Base-by-base conservation (phyloP, 805 yeast genomes). In the Pichia kluyveri region DNA sequence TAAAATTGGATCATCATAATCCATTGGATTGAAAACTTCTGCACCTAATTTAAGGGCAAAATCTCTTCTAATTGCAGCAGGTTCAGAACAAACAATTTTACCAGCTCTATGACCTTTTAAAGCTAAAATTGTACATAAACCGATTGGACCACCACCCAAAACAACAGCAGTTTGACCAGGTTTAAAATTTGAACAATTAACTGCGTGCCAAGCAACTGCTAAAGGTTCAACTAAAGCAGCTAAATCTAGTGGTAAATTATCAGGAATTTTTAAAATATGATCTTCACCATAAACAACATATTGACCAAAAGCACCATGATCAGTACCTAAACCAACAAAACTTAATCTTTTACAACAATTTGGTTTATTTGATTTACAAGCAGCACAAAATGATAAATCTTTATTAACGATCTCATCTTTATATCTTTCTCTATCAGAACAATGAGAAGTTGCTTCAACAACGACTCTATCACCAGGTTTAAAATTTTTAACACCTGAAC, bases 71-170 rank as follows among this genome's bases (percentile, higher is more conserved):
- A 77, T 69, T 26, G 66, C 61, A 7, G 82, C 82, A 23, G 83
- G 85, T 55, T 78, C 85, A 18, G 77, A 68, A 43, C 79, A 77
- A n/a, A 80, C 80, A 59, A 79, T 70, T 38, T 60, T 62, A n/a
- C 70, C 65, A 3, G 73, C 75, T 23, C 63, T 64, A 51, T 73
- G 72, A 5, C 79, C 82, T 52, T 73, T 70, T 46, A 74, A 58
- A 10, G 78, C 81, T 41, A 79, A 61, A n/a, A 78, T 66, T 4
- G 81, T 70, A 23, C 83, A 76, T 26, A 80, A 62, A 7, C 85
- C 84, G 58, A 80, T 79, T 23, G 83, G 82, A 5, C 85, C 85
- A 28, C 79, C 77, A 31, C 84, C 84, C 15, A 80, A 57, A 15
- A 80, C 75, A 42, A 79, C 62, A 4, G 79, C 82, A 4, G 50